Percentiles rank a stretch among this genome's conserved stretches.
These are phyloP conservation scores for Komagataella mondaviorum DNA, from an alignment of 805 yeast species.

Conservation along the genomic window DNA sequence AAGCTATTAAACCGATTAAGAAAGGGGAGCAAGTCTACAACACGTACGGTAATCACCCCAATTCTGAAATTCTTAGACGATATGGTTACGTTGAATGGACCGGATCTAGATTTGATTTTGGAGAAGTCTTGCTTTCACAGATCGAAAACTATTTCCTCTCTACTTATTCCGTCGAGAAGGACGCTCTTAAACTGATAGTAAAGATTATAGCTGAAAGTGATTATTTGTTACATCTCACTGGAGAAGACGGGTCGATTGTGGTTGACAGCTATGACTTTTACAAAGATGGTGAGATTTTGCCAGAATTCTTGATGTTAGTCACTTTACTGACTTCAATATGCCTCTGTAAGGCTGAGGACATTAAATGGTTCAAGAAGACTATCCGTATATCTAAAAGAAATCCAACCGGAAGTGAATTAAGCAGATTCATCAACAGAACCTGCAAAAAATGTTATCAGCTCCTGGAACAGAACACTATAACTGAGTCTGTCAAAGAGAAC, in stretches of 20 bases:
- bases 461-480: constrained; percentile 35
- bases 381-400: constrained; percentile 8
- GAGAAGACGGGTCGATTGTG: constrained; percentile 24
- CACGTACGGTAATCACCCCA: constrained; percentile 84
- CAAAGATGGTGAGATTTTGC: constrained; percentile 37
- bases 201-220: constrained; percentile 21
- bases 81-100: constrained; percentile 79
- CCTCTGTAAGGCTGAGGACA: constrained; percentile 15
- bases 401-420: constrained; percentile 12
- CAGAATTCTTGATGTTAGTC: constrained; percentile 43
- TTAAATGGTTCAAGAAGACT: constrained; percentile 16
- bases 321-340: constrained; percentile 33
- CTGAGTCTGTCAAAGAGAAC: constrained; percentile 18
- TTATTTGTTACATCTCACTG: constrained; percentile 16
- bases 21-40: constrained; percentile 71
- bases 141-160: constrained; percentile 24
- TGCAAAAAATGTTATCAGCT: constrained; percentile 50
- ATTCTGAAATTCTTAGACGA: constrained; percentile 77
- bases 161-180: constrained; percentile 11
- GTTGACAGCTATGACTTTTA: constrained; percentile 54
- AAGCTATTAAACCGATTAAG: constrained; percentile 43
- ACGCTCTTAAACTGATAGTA: constrained; percentile 22
- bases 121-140: constrained; percentile 43
- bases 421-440: constrained; percentile 29
- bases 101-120: constrained; percentile 70